phyloP scores from a whole-genome alignment of 345 rosid species.

The Aquilaria yunnanensis region DNA sequence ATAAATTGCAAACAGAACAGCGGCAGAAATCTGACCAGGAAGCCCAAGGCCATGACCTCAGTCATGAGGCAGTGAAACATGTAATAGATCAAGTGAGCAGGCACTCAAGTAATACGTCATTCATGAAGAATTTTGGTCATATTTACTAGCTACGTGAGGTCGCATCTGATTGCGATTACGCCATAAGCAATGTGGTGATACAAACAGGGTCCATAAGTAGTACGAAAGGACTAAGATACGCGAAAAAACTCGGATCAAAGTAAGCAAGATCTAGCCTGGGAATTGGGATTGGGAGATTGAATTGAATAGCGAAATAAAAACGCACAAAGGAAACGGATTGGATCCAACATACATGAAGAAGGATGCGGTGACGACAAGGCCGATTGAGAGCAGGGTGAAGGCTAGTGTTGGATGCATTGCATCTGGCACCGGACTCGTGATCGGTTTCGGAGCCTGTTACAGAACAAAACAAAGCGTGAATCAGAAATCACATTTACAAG shows the following conservation, averaged over 20 bases:
- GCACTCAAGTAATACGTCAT: too few species aligned
- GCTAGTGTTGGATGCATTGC: slow-evolving; percentile 63
- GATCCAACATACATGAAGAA: slow-evolving; percentile 67
- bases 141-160: too few species aligned
- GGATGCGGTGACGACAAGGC: slow-evolving; percentile 68
- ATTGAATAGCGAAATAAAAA: slow-evolving; percentile 14
- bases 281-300: background rate
- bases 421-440: slow-evolving; percentile 72
- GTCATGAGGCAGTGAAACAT: too few species aligned
- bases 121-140: too few species aligned
- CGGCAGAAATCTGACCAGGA: too few species aligned
- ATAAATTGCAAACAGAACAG: too few species aligned
- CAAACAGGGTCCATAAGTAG: background rate
- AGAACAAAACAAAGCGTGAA: background rate
- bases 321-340: slow-evolving; percentile 1
- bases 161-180: too few species aligned
- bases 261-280: background rate
- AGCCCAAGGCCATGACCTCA: too few species aligned
- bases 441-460: slow-evolving; percentile 58
- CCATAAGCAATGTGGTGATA: background rate
- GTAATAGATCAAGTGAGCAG: too few species aligned
- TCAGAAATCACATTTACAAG: background rate
- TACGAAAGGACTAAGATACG: background rate
- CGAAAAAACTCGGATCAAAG: background rate
- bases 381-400: slow-evolving; percentile 52